phyloP scores from a whole-genome alignment of 1,284 basidiomycete genomes.

The Ustilago hordei region DNA sequence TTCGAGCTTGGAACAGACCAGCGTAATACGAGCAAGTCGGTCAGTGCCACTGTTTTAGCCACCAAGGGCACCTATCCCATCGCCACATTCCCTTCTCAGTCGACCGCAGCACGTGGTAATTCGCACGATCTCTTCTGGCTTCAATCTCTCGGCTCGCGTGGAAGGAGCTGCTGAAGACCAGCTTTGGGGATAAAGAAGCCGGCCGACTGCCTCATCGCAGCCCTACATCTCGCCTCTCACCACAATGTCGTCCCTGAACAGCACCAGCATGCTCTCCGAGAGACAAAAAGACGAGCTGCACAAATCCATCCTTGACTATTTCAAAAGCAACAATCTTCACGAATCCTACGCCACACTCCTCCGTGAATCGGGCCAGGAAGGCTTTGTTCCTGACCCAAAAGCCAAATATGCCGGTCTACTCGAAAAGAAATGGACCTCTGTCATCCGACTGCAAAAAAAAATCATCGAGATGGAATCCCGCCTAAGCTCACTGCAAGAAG shows the following conservation, averaged over 20 bases:
- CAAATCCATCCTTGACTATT: conserved; percentile 86
- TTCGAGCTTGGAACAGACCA: too few relatives aligned
- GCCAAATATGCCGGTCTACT: conserved; percentile 84
- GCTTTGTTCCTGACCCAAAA: conserved; percentile 83
- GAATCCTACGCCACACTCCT: conserved; percentile 78
- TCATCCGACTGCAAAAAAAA: conserved; percentile 91
- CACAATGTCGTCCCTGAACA: conserved; percentile 39
- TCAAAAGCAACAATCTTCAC: conserved; percentile 77
- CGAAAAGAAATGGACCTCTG: conserved; percentile 95
- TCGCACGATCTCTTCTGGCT: too few relatives aligned
- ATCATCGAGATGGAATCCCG: conserved; percentile 80
- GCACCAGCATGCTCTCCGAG: conserved; percentile 75
- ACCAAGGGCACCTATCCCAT: too few relatives aligned
- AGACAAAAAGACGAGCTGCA: conserved; percentile 87
- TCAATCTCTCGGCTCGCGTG: too few relatives aligned
- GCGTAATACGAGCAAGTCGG: too few relatives aligned
- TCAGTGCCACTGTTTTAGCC: too few relatives aligned
- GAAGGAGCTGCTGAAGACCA: too few relatives aligned
- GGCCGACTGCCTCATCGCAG: neutral
- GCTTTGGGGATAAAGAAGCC: too few relatives aligned
- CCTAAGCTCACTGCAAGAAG: conserved; percentile 80
- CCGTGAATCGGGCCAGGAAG: conserved; percentile 73
- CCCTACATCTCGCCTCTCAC: neutral
- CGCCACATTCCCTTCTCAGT: too few relatives aligned
- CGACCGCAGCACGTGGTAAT: too few relatives aligned